A percentile compares a stretch with the other conserved stretches of the same genome.
phyloP scores from a whole-genome alignment of 441 rosid genomes.

The Gossypium davidsonii region DNA sequence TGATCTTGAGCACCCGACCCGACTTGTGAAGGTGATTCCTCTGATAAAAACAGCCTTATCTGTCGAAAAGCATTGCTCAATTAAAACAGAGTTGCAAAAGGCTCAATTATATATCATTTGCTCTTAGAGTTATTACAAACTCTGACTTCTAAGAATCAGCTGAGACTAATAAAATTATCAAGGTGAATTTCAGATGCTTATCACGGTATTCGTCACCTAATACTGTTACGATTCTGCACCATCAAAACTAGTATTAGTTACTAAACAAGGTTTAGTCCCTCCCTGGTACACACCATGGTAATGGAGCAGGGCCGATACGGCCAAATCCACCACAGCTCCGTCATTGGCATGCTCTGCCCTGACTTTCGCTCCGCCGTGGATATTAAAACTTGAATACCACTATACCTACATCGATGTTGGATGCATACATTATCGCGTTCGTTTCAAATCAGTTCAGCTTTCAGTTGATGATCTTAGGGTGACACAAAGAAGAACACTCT shows the following conservation, averaged over 20 bases:
- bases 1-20: slow-evolving; percentile 80
- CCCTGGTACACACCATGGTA: not conserved
- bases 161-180: not conserved
- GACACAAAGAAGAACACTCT: no score
- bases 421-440: no score
- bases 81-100: no score
- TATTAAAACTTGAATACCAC: no score
- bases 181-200: not conserved
- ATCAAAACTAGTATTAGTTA: not conserved
- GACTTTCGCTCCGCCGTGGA: not conserved
- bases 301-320: not conserved
- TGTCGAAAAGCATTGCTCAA: slow-evolving; percentile 26
- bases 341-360: not conserved
- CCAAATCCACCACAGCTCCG: no score
- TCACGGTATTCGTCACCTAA: not conserved
- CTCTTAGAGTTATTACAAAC: no score
- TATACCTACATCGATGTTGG: no score
- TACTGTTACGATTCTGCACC: not conserved
- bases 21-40: slow-evolving; percentile 88
- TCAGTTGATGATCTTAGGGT: no score
- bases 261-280: not conserved
- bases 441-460: no score
- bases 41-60: slow-evolving; percentile 75
- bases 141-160: not conserved
- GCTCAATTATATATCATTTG: no score